A percentile compares a stretch with the other conserved stretches of the same genome.
These are phyloP conservation scores for Epichloe coenophiala DNA, from an alignment of 2,329 filamentous ascomycete species.

Conservation along the genomic window DNA sequence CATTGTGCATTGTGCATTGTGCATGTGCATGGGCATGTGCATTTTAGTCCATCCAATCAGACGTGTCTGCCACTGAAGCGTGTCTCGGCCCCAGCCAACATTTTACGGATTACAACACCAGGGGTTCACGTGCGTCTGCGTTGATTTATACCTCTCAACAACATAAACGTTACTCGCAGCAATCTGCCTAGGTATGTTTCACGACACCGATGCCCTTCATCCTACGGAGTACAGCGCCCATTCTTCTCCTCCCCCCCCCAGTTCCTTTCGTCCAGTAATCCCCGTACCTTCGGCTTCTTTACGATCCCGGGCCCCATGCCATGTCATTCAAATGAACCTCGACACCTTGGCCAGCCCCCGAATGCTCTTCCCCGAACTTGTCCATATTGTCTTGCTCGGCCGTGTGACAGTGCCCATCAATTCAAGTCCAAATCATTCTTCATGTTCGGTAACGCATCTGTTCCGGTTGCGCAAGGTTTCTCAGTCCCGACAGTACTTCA, in stretches of 20 bases:
- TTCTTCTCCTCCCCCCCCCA: no score
- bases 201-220: conserved; percentile 1
- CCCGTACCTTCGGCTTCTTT: not conserved
- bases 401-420: not conserved
- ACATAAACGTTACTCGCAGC: conserved; percentile 8
- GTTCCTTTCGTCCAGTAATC: not conserved
- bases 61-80: not conserved
- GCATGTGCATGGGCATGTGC: no score
- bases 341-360: not conserved
- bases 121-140: not conserved
- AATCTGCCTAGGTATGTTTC: conserved; percentile 9
- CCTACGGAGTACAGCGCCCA: not conserved
- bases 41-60: not conserved
- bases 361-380: not conserved
- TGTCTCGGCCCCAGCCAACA: not conserved
- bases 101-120: not conserved
- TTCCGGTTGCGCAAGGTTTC: no score
- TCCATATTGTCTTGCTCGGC: no score
- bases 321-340: not conserved
- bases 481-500: not conserved
- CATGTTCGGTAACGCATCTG: not conserved
- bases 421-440: not conserved
- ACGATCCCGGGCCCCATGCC: not conserved
- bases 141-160: not conserved
- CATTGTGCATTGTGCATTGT: no score